Evolutionary conservation across 2,329 filamentous ascomycete genomes (phyloP), one percentile per base, ranked within the genome.

Genomic region (Daldinia sp.): DNA sequence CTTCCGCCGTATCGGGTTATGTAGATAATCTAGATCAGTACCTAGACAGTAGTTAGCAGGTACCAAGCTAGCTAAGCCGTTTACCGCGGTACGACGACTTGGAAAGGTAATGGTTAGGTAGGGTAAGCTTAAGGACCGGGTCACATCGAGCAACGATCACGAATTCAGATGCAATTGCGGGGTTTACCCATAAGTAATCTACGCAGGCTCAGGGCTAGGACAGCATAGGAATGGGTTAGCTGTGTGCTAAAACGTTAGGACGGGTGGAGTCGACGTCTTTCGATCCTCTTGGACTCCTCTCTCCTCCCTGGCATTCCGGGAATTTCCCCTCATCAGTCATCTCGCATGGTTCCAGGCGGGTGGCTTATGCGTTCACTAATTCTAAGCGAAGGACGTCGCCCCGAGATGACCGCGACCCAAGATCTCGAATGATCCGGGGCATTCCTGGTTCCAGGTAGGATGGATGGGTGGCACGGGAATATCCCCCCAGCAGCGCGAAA

Each of bases 111-210:
- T 30, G 35, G 32, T n/a, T n/a, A n/a, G n/a, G n/a, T n/a, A n/a
- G n/a, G n/a, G n/a, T n/a, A n/a, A n/a, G n/a, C 17, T 30, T 34
- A 63, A 37, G 34, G 27, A 41, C 49, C 47, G 32, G 53, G 61
- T 56, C 58, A 51, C 58, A 50, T 64, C 35, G 54, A 61, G 51
- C 50, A 61, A n/a, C 47, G 63, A 67, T 59, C 64, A 64, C 61
- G 58, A 67, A 64, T 64, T 54, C 57, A 67, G 61, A 64, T 64
- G 49, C 17, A 62, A 60, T 62, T 64, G 64, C 64, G 64, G 61
- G 64, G 64, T 34, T 51, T 58, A 61, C 47, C 64, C 57, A 67
- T 64, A 57, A 64, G 58, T 59, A 67, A 61, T 61, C 48, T 59
- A 58, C 47, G 47, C 45, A 60, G 48, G 54, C 29, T 35, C 21